These are phyloP conservation scores for Coemansia sp. DNA, from an alignment of 192 early-diverging fungal species.

Conservation along the genomic window DNA sequence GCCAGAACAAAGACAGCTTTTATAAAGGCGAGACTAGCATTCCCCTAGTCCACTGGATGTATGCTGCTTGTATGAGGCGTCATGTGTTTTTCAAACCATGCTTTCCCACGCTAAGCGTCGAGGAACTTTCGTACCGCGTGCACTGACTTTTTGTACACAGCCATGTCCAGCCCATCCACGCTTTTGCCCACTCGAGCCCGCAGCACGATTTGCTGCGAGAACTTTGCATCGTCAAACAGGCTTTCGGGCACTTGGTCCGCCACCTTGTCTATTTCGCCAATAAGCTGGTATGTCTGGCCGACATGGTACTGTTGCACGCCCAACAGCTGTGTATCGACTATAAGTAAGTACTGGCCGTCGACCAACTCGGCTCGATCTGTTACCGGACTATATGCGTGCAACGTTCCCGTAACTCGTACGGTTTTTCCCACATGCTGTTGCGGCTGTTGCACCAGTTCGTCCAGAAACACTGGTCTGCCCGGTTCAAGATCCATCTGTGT, in stretches of 20 bases:
- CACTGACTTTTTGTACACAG: constrained; percentile 26
- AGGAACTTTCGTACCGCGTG: constrained; percentile 23
- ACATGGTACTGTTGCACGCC: constrained; percentile 30
- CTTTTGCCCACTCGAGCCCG: constrained; percentile 24
- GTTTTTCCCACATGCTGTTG: constrained; percentile 3
- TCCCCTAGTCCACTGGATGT: not conserved
- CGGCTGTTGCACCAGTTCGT: constrained; percentile 18
- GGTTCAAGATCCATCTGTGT: constrained; percentile 32
- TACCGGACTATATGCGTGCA: constrained; percentile 28
- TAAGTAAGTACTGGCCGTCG: constrained; percentile 14
- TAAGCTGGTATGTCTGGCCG: constrained; percentile 47
- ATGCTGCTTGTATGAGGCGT: not conserved
- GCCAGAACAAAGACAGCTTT: no score
- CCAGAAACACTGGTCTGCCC: constrained; percentile 45
- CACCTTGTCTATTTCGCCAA: constrained; percentile 11
- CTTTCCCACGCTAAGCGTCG: not conserved
- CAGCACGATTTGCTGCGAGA: constrained; percentile 18
- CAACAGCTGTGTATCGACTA: constrained; percentile 30
- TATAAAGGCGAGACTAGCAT: no score
- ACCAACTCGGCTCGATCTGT: constrained; percentile 21
- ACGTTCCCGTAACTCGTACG: constrained; percentile 34
- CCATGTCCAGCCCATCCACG: constrained; percentile 41
- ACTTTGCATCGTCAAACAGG: constrained; percentile 27
- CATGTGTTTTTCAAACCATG: not conserved
- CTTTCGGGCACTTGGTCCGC: constrained; percentile 6